Evolutionary conservation across 164 flowering plant genomes (phyloP), one percentile per base, ranked within the genome.

Genomic region (Magnolia sinica): DNA sequence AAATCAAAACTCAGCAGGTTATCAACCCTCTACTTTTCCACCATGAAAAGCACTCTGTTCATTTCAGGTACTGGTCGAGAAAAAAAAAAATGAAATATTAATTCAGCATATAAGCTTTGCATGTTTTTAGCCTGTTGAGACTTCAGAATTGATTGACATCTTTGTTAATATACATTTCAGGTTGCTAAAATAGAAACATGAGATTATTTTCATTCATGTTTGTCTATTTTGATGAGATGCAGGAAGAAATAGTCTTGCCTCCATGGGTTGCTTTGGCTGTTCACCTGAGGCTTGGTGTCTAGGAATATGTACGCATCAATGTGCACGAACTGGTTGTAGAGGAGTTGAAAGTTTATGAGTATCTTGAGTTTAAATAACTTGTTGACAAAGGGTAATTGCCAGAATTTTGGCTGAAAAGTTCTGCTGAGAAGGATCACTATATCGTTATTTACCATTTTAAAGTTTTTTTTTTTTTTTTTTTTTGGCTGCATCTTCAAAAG

Each of bases 261-360:
- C 99, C 99, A 70, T 92, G 96, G 97, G 86, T 94, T 55, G 97
- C 97, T 0, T 88, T 96, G 23, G 97, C 98, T 49, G 90, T 94
- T 58, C 97, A 98, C 20, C 90, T 1, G 27, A 27, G 27, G 27
- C 27, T 27, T 27, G 1, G 27, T 27, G 27, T 27, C 27, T 27
- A 1, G 99, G 99, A 96, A 67, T 92, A 96, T 76, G 82, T 96
- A 0, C 85, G 98, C 4, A 90, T 94, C 50, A 90, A 94, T 78
- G 79, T 88, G 22, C 82, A 89, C 37, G 92, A 89, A 1, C 89
- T 91, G 29, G 87, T 84, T 49, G 89, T 89, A 31, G 97, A 92
- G 81, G 92, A 89, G 83, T 64, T 96, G 72, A 79, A 79, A 0
- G 89, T 81, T 27, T 68, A 95, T 50, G 95, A 96, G 79, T 94